Conservation (phyloP, 345 rosid genomes). For the Iberis pinnata region DNA sequence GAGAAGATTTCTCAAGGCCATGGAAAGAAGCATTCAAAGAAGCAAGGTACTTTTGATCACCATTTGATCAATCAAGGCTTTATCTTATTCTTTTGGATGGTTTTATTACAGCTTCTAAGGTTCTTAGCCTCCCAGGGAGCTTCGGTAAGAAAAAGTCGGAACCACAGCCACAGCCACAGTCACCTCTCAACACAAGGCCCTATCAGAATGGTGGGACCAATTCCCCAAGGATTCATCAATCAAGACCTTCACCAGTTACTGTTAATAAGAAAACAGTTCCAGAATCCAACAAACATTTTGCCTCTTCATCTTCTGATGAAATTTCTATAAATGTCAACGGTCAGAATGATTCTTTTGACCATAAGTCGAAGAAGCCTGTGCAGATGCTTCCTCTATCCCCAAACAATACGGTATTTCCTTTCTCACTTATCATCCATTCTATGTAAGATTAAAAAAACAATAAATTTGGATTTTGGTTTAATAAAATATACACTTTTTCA, state of each 20-base stretch:
- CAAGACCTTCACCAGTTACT: constrained; percentile 37
- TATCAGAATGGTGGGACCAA: constrained; percentile 27
- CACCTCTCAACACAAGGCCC: constrained; percentile 34
- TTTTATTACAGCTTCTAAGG: constrained; percentile 42
- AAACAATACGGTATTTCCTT: constrained; percentile 19
- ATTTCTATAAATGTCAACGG: constrained; percentile 33
- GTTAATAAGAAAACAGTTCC: constrained; percentile 30
- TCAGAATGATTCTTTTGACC: constrained; percentile 36
- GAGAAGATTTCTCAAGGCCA: constrained; percentile 27
- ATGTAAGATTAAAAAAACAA: too few species aligned
- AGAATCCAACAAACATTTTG: constrained; percentile 22
- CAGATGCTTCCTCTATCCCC: constrained; percentile 21
- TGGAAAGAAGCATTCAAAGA: constrained; percentile 31
- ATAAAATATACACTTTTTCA: too few species aligned
- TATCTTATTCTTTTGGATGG: constrained; percentile 15
- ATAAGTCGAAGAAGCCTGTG: constrained; percentile 21
- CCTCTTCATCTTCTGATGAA: constrained; percentile 33
- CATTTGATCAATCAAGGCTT: background rate
- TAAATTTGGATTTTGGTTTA: too few species aligned
- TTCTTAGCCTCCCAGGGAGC: constrained; percentile 46
- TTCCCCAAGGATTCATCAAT: constrained; percentile 27
- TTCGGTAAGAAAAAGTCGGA: constrained; percentile 56
- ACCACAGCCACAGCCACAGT: constrained; percentile 37
- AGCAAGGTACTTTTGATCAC: constrained; percentile 21
- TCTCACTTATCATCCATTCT: constrained; percentile 3